Percentiles rank a stretch among this genome's conserved stretches.
phyloP scores from a whole-genome alignment of 1,284 basidiomycete genomes.

The Apiotrichum porosum region DNA sequence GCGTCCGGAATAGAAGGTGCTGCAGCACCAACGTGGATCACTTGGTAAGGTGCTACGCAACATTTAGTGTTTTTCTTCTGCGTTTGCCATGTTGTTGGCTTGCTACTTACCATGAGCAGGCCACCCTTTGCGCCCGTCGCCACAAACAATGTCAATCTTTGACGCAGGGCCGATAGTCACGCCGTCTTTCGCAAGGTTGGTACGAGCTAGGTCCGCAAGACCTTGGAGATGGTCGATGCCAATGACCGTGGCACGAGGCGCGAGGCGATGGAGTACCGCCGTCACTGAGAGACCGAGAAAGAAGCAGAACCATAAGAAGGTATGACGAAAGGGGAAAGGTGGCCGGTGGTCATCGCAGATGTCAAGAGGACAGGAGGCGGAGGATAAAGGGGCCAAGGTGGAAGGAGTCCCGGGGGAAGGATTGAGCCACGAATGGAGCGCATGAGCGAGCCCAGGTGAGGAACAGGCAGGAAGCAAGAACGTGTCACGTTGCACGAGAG shows the following conservation, averaged over 20 bases:
- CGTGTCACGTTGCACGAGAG: no score
- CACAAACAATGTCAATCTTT: constrained; percentile 54
- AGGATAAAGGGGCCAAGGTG: no score
- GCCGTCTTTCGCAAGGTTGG: constrained; percentile 68
- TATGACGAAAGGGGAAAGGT: background rate
- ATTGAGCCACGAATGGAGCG: no score
- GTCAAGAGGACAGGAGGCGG: no score
- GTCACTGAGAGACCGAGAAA: constrained; percentile 27
- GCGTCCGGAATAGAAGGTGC: constrained; percentile 68
- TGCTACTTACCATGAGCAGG: background rate
- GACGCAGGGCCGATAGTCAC: constrained; percentile 13
- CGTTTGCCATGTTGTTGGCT: no score
- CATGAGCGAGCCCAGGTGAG: no score
- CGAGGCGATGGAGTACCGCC: constrained; percentile 70
- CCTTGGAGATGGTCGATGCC: constrained; percentile 88
- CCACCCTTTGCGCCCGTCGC: constrained; percentile 74
- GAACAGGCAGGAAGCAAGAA: no score
- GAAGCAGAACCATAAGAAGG: background rate
- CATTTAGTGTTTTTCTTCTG: no score
- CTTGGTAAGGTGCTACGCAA: constrained; percentile 69
- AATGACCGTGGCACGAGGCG: constrained; percentile 61
- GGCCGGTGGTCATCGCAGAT: no score
- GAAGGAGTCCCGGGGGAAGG: no score
- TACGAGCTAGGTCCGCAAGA: constrained; percentile 64
- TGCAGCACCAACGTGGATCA: constrained; percentile 93